These are phyloP conservation scores for Rhodofomes roseus DNA, from an alignment of 1,284 basidiomycete species.

Conservation along the genomic window DNA sequence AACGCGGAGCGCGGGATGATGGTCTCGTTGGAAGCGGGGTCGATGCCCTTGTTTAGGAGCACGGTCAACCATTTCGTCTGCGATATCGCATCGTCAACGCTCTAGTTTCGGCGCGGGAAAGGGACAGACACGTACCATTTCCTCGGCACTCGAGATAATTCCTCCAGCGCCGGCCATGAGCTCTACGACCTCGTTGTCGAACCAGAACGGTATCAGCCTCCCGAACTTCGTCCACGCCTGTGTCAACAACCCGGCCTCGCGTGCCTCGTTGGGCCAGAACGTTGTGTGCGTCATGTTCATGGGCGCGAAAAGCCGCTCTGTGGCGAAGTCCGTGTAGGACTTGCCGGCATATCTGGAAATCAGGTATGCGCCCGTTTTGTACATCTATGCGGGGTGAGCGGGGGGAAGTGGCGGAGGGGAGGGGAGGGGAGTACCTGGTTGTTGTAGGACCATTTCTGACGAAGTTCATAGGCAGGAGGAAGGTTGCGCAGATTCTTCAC, in stretches of 20 bases:
- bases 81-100: not conserved
- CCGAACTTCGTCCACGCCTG: constrained; percentile 27
- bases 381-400: constrained; percentile 4
- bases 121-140: constrained; percentile 19
- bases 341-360: constrained; percentile 31
- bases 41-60: constrained; percentile 24
- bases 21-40: constrained; percentile 21
- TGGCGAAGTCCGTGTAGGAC: constrained; percentile 27
- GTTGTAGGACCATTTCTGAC: constrained; percentile 39
- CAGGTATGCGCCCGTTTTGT: constrained; percentile 25
- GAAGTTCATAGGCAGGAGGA: constrained; percentile 34
- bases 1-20: constrained; percentile 24
- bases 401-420: not conserved
- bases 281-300: constrained; percentile 32
- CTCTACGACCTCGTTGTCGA: constrained; percentile 16
- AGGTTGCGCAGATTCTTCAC: constrained; percentile 31
- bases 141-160: constrained; percentile 29
- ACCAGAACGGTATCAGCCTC: constrained; percentile 28
- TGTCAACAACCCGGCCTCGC: constrained; percentile 27
- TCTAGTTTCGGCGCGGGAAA: not conserved
- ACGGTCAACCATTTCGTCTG: constrained; percentile 30
- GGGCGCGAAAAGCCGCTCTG: constrained; percentile 27
- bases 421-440: constrained; percentile 28
- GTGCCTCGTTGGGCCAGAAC: constrained; percentile 33
- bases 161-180: constrained; percentile 31